These are phyloP conservation scores for Rhodotorula babjevae DNA, from an alignment of 768 basidiomycete genomes.

Conservation along the genomic window DNA sequence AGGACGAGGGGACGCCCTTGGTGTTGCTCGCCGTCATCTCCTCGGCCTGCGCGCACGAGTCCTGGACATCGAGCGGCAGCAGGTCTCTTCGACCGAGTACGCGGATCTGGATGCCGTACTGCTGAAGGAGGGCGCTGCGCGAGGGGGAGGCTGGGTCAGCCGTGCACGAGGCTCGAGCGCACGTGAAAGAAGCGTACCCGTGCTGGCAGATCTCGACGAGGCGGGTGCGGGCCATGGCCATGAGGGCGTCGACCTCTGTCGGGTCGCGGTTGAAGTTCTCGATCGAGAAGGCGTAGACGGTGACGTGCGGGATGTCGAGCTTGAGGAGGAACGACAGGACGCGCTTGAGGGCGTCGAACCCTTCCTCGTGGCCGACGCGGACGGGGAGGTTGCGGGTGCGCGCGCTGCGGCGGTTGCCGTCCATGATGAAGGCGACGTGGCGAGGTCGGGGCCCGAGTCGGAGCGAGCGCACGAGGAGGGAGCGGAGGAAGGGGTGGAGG, in stretches of 20 bases:
- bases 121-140: conserved; percentile 69
- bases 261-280: conserved; percentile 88
- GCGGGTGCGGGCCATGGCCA: conserved; percentile 74
- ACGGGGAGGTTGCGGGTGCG: conserved; percentile 40
- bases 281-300: conserved; percentile 95
- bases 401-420: conserved; percentile 90
- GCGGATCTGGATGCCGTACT: conserved; percentile 77
- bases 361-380: conserved; percentile 67
- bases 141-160: not conserved
- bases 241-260: conserved; percentile 80
- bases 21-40: conserved; percentile 67
- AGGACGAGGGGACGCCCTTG: conserved; percentile 52
- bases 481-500: conserved; percentile 36
- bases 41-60: conserved; percentile 67
- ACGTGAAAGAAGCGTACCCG: conserved; percentile 58
- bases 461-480: conserved; percentile 62
- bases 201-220: conserved; percentile 70
- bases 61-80: conserved; percentile 71
- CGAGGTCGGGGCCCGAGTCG: conserved; percentile 76
- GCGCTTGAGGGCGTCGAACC: conserved; percentile 70
- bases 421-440: conserved; percentile 95
- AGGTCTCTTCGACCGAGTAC: conserved; percentile 70
- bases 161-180: not conserved
- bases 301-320: conserved; percentile 74
- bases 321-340: conserved; percentile 70